These are phyloP conservation scores for Hibiscus mutabilis DNA, from an alignment of 345 rosid species.

Conservation along the genomic window DNA sequence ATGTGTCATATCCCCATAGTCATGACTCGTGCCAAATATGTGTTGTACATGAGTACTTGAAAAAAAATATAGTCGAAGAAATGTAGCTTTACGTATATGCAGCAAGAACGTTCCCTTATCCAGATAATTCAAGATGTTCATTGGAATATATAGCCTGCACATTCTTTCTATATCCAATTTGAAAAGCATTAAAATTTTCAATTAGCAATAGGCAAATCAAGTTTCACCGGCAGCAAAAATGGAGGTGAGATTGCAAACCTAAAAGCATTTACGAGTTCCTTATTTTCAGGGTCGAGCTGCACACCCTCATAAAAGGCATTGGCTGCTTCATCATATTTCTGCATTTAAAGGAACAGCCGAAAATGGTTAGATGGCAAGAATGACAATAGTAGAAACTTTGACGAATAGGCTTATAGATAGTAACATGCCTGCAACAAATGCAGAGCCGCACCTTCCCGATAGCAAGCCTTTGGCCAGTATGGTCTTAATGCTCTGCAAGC, in stretches of 20 bases:
- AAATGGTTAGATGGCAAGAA: neutral
- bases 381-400: neutral
- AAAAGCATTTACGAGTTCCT: conserved; percentile 63
- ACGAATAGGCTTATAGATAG: neutral
- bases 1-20: no score
- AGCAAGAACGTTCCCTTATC: neutral
- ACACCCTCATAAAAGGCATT: conserved; percentile 83
- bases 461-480: conserved; percentile 85
- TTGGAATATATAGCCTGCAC: neutral
- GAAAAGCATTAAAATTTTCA: no score
- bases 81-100: neutral
- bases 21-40: no score
- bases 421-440: conserved; percentile 51
- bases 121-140: neutral
- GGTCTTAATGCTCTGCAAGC: conserved; percentile 64
- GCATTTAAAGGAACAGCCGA: conserved; percentile 13
- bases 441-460: conserved; percentile 90
- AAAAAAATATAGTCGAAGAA: no score
- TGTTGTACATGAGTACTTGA: no score
- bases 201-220: no score
- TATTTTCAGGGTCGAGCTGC: conserved; percentile 60
- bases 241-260: conserved; percentile 38
- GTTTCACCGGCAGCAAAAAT: no score
- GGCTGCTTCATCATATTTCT: conserved; percentile 88
- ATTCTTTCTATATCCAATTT: no score